Evolutionary conservation across 2,329 filamentous ascomycete species (phyloP).

Genomic region (Graphilbum sp.): DNA sequence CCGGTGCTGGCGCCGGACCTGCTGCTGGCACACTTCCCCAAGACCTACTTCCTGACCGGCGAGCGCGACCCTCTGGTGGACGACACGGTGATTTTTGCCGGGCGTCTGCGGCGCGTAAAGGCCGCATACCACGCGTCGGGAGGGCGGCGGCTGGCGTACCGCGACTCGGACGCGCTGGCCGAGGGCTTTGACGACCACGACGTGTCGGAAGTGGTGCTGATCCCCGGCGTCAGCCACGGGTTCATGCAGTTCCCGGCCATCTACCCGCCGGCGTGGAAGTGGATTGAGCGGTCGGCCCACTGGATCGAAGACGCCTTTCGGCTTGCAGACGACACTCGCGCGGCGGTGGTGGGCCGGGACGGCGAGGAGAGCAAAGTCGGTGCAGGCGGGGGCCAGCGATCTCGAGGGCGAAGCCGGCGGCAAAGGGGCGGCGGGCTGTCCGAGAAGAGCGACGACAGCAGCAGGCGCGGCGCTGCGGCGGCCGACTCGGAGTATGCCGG

Average conservation of each 20-base stretch:
- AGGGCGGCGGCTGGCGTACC: constrained; percentile 36
- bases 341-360: constrained; percentile 3
- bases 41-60: constrained; percentile 85
- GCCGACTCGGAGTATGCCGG: no score
- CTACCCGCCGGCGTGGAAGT: constrained; percentile 80
- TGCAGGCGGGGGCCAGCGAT: background rate
- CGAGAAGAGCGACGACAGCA: no score
- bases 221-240: constrained; percentile 82
- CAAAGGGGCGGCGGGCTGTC: no score
- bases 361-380: constrained; percentile 5
- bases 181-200: constrained; percentile 50
- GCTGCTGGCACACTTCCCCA: constrained; percentile 74
- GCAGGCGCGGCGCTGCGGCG: no score
- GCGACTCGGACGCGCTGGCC: constrained; percentile 23
- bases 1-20: constrained; percentile 78
- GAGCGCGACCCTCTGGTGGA: constrained; percentile 92
- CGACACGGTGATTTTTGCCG: constrained; percentile 92
- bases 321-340: constrained; percentile 25
- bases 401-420: background rate
- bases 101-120: constrained; percentile 68
- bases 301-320: constrained; percentile 74
- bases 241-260: constrained; percentile 83
- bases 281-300: constrained; percentile 58
- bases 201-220: constrained; percentile 64
- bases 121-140: constrained; percentile 31